Evolutionary conservation across 2,329 filamentous ascomycete genomes (phyloP).

Genomic region (Colletotrichum magnum): DNA sequence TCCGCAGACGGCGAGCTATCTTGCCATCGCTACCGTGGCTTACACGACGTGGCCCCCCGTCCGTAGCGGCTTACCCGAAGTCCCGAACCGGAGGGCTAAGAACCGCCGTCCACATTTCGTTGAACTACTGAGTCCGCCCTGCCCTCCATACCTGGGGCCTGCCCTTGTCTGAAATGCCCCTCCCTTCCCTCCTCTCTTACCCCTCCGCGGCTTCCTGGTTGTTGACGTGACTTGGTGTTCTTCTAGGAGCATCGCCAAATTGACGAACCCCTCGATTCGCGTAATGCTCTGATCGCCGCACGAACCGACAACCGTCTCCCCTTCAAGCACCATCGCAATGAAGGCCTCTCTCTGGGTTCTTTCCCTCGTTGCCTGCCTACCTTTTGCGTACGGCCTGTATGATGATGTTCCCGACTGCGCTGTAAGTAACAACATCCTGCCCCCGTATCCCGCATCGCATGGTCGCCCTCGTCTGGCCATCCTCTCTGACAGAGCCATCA

Average conservation of each 20-base stretch:
- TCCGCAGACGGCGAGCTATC: constrained; percentile 32
- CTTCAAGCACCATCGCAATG: constrained; percentile 1
- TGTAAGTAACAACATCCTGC: neutral
- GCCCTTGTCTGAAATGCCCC: constrained; percentile 1
- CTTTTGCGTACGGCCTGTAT: constrained; percentile 29
- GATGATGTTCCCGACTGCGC: constrained; percentile 33
- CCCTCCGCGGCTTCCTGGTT: neutral
- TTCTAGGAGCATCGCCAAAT: neutral
- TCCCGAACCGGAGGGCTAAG: too few species aligned
- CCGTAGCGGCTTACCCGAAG: constrained; percentile 16
- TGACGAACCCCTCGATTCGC: neutral
- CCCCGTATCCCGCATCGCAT: neutral
- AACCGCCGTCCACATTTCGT: constrained; percentile 1
- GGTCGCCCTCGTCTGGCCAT: neutral
- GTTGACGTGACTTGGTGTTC: neutral
- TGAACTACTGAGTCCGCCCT: neutral
- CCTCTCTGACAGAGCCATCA: neutral
- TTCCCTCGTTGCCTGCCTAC: constrained; percentile 9
- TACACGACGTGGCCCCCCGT: constrained; percentile 27
- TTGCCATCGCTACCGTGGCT: constrained; percentile 33
- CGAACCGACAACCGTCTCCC: neutral
- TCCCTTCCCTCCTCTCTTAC: neutral
- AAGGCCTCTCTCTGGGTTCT: constrained; percentile 19
- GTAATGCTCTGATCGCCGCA: constrained; percentile 24
- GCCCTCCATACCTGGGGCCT: neutral